phyloP scores from a whole-genome alignment of 768 basidiomycete genomes.

The Megacollybia marginata region DNA sequence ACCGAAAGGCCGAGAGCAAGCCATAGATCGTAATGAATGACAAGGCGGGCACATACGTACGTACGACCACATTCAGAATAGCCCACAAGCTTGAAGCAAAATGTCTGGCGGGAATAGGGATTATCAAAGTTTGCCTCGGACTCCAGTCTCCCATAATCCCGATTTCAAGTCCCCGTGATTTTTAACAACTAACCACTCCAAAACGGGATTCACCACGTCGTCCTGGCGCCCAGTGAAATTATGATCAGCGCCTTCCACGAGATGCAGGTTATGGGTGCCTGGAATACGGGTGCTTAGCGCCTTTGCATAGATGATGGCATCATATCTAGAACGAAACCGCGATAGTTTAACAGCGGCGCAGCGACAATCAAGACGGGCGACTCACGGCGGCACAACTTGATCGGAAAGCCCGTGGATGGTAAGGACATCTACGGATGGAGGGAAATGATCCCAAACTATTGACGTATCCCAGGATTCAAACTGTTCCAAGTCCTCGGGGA shows the following conservation, averaged over 20 bases:
- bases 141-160: slow-evolving; percentile 56
- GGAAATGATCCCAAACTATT: slow-evolving; percentile 64
- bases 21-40: too few relatives aligned
- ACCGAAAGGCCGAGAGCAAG: too few relatives aligned
- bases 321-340: slow-evolving; percentile 40
- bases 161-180: slow-evolving; percentile 42
- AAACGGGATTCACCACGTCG: slow-evolving; percentile 57
- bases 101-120: too few relatives aligned
- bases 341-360: not conserved
- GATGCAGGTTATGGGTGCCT: slow-evolving; percentile 65
- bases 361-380: slow-evolving; percentile 6
- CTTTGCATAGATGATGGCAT: slow-evolving; percentile 62
- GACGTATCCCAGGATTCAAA: slow-evolving; percentile 64
- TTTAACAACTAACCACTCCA: slow-evolving; percentile 58
- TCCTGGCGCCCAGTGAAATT: slow-evolving; percentile 68
- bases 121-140: slow-evolving; percentile 40
- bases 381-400: slow-evolving; percentile 61
- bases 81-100: too few relatives aligned
- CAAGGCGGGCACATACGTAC: too few relatives aligned
- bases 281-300: slow-evolving; percentile 48
- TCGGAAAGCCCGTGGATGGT: slow-evolving; percentile 75
- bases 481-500: slow-evolving; percentile 49
- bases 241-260: slow-evolving; percentile 72
- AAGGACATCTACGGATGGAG: slow-evolving; percentile 54
- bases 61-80: too few relatives aligned